Base-by-base conservation (phyloP, 352 stramenopile species). In the Pythium coloratum region DNA sequence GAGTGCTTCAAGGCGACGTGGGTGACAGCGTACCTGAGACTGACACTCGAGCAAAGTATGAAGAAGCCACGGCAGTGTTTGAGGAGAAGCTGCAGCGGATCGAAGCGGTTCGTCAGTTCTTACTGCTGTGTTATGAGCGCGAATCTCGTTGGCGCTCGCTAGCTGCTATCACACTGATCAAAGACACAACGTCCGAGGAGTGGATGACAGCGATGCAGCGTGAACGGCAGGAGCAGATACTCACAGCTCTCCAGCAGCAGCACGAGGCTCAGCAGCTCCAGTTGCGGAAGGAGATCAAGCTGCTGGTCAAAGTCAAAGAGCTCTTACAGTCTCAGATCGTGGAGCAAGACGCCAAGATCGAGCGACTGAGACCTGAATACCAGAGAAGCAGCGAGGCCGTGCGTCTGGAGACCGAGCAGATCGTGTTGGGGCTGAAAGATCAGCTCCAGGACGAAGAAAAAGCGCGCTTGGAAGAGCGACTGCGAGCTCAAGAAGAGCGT, bases 181-280 rank as follows among this genome's bases (percentile, higher is more conserved):
- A 85, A 12, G 81, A 89, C 69, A 77, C 63, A 24, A 75, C 75
- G 0, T 91, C 83, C 1, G 74, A 91, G 30, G 76, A 88, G 42
- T 94, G 86, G 86, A 88, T 94, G 76, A 89, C 81, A 1, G 62
- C 49, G 7, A 76, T 77, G 69, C 86, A 91, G 50, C 62, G 69
- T 16, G 78, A 77, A 16, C 81, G 84, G 1, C 83, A 90, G 20
- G 82, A 90, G 18, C 60, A 82, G 1, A 72, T 74, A 30, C 33
- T 90, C 24, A 57, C 71, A 20, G 32, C 83, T n/a, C 58, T 91
- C 2, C 71, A 86, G 44, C 66, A 71, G 13, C 75, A 89, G 58
- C 81, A 91, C 55, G 71, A 81, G 3, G 42, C 71, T n/a, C 63
- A 80, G n/a, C 59, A 81, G 28, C 56, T 70, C 28, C 58, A 42